A percentile compares a stretch with the other conserved stretches of the same genome.
These are phyloP conservation scores for Pseudogymnoascus sp. DNA, from an alignment of 2,329 filamentous ascomycete species.

Conservation along the genomic window DNA sequence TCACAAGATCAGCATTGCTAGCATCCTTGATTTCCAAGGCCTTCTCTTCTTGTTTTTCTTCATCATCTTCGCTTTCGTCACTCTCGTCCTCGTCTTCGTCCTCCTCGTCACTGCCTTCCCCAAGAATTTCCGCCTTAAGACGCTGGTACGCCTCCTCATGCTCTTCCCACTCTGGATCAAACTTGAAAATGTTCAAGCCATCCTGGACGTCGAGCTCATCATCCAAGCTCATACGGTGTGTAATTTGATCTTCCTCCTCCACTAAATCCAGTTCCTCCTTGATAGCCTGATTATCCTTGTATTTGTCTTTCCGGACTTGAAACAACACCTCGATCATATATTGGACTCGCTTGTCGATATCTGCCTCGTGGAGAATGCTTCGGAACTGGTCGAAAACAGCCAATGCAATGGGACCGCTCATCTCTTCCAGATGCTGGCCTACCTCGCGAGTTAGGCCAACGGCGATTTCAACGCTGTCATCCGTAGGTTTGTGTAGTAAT, in stretches of 20 bases:
- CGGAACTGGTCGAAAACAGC: conserved; percentile 94
- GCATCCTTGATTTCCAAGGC: conserved; percentile 96
- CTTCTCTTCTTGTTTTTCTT: conserved; percentile 71
- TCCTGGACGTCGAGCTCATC: conserved; percentile 82
- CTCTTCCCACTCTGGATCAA: conserved; percentile 80
- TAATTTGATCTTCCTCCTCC: conserved; percentile 97
- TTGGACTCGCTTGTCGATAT: conserved; percentile 96
- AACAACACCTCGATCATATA: conserved; percentile 99
- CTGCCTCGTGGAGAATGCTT: conserved; percentile 90
- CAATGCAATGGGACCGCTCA: conserved; percentile 81
- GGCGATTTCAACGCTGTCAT: conserved; percentile 96
- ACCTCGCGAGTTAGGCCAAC: conserved; percentile 90
- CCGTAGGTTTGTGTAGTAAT: conserved; percentile 90
- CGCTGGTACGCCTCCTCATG: conserved; percentile 86
- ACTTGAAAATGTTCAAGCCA: conserved; percentile 90
- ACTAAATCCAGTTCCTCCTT: conserved; percentile 92
- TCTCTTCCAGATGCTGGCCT: conserved; percentile 89
- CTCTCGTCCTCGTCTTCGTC: conserved; percentile 59
- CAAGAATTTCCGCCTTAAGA: conserved; percentile 87
- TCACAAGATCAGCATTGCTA: conserved; percentile 91
- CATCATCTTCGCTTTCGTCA: conserved; percentile 62
- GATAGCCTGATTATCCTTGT: conserved; percentile 87
- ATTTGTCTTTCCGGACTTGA: conserved; percentile 91
- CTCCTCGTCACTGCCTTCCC: conserved; percentile 82
- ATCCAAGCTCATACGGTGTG: conserved; percentile 75